Evolutionary conservation across 2,329 filamentous ascomycete species (phyloP).

Genomic region (Xenosphaeropsis pyriputrescens): DNA sequence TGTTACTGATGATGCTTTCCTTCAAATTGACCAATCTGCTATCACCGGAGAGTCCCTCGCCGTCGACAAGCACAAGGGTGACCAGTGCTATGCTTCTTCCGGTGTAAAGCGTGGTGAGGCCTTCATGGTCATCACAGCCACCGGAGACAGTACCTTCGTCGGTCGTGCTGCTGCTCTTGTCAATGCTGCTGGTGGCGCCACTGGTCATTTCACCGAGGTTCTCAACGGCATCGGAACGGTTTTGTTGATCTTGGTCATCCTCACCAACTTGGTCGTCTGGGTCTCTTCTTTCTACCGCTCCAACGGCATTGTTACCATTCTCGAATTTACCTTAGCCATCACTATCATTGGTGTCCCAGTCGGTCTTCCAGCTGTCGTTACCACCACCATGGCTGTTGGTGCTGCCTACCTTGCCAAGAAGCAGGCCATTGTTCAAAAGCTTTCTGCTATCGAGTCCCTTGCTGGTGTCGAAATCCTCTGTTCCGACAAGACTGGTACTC

Average conservation of each 20-base stretch:
- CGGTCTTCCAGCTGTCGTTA: slow-evolving; percentile 85
- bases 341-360: slow-evolving; percentile 88
- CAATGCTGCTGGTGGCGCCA: slow-evolving; percentile 56
- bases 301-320: slow-evolving; percentile 63
- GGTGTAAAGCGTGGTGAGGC: slow-evolving; percentile 84
- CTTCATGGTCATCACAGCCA: slow-evolving; percentile 68
- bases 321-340: slow-evolving; percentile 76
- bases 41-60: slow-evolving; percentile 87
- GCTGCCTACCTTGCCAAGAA: slow-evolving; percentile 85
- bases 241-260: slow-evolving; percentile 64
- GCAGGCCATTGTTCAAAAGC: slow-evolving; percentile 86
- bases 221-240: slow-evolving; percentile 76
- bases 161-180: slow-evolving; percentile 79
- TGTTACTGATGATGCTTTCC: slow-evolving; percentile 68
- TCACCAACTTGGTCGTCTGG: slow-evolving; percentile 75
- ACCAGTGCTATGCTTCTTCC: slow-evolving; percentile 73
- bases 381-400: slow-evolving; percentile 89
- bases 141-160: slow-evolving; percentile 82
- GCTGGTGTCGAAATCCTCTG: slow-evolving; percentile 89
- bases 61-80: slow-evolving; percentile 73
- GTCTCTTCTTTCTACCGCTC: slow-evolving; percentile 78
- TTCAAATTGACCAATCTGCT: slow-evolving; percentile 84
- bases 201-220: slow-evolving; percentile 83
- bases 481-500: slow-evolving; percentile 86
- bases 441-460: slow-evolving; percentile 81